These are phyloP conservation scores for Acorus calamus DNA, from an alignment of 106 monocot genomes.

Conservation along the genomic window DNA sequence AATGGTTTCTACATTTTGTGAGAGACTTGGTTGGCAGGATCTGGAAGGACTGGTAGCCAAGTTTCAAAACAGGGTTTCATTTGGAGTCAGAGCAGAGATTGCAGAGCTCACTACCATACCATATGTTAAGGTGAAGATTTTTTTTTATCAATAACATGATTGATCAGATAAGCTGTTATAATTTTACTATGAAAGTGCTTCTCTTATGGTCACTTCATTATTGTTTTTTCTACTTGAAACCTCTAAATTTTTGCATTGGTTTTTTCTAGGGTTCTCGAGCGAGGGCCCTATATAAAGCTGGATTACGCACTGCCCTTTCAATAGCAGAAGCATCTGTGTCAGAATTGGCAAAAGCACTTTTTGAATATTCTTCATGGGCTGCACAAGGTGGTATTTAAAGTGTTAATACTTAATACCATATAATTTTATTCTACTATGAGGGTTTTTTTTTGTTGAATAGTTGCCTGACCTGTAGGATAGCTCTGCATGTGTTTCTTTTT, in stretches of 20 bases:
- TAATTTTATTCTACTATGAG: no score
- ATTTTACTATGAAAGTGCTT: no score
- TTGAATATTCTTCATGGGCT: constrained; percentile 73
- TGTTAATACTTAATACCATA: no score
- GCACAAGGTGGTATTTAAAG: constrained; percentile 27
- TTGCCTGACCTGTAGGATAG: no score
- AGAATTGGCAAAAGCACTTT: constrained; percentile 85
- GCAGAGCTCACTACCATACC: constrained; percentile 91
- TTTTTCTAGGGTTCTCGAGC: constrained; percentile 72
- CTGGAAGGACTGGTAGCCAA: constrained; percentile 80
- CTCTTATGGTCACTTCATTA: neutral
- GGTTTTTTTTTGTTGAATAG: no score
- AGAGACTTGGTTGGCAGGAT: constrained; percentile 95
- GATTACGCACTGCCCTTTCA: constrained; percentile 62
- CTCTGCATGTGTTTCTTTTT: no score
- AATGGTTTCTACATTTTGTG: constrained; percentile 89
- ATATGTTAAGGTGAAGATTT: constrained; percentile 63
- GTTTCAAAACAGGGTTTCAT: constrained; percentile 93
- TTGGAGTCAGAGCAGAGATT: constrained; percentile 97
- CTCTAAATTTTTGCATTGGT: neutral
- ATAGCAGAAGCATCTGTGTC: constrained; percentile 78
- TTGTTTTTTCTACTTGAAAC: no score
- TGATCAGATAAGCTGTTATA: no score
- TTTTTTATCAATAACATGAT: neutral
- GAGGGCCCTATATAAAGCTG: constrained; percentile 83